Evolutionary conservation across 202 grass and related monocot species (phyloP).

Genomic region (Musa balbisiana): DNA sequence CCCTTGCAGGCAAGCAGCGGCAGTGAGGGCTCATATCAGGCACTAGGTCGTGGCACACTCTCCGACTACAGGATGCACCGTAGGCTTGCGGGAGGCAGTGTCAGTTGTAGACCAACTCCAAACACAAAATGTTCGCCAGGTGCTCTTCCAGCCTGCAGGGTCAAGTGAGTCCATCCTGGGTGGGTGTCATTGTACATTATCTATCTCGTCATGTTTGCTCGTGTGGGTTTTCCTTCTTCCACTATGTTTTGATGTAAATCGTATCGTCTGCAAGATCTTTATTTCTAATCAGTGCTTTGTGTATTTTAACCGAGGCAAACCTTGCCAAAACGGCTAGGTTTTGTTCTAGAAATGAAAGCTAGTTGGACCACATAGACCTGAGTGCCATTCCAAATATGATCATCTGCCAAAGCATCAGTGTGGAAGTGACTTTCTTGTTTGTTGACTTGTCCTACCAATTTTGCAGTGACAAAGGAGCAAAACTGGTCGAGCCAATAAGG

Average conservation of each 20-base stretch:
- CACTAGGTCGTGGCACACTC: constrained; percentile 19
- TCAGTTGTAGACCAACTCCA: constrained; percentile 65
- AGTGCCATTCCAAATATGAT: background rate
- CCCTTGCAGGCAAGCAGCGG: constrained; percentile 49
- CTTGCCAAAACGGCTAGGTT: constrained; percentile 49
- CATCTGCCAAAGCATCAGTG: no score
- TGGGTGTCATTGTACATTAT: constrained; percentile 57
- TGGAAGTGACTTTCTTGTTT: no score
- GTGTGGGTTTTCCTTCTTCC: constrained; percentile 21
- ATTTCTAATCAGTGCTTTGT: constrained; percentile 49
- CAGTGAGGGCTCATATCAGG: constrained; percentile 31
- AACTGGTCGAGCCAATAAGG: no score
- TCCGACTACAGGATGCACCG: constrained; percentile 50
- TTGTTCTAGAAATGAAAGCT: constrained; percentile 37
- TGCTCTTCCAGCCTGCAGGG: constrained; percentile 66
- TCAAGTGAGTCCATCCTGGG: constrained; percentile 42
- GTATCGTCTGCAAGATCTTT: constrained; percentile 48
- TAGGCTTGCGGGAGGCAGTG: constrained; percentile 35
- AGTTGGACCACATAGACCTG: constrained; percentile 31
- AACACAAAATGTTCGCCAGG: constrained; percentile 58
- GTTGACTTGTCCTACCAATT: no score
- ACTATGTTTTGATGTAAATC: constrained; percentile 56
- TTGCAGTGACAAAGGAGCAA: no score
- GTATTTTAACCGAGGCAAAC: constrained; percentile 39
- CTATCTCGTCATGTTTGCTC: constrained; percentile 28